Evolutionary conservation across 2,329 filamentous ascomycete species (phyloP).

Genomic region (Paramyrothecium roridum): DNA sequence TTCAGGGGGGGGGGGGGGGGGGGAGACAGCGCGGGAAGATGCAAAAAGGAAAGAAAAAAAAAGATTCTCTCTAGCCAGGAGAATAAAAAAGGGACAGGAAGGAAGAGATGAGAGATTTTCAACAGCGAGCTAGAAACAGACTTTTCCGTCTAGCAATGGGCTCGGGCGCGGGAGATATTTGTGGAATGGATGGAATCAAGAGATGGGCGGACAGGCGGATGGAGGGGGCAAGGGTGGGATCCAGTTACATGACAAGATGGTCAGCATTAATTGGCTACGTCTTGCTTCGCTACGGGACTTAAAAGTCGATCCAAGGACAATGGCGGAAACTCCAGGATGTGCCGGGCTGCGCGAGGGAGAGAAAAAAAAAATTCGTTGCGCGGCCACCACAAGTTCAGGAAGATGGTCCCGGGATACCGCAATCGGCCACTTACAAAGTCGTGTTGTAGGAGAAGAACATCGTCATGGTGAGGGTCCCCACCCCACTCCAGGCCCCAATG

Average conservation of each 20-base stretch:
- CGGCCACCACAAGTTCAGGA: neutral
- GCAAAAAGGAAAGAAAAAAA: slow-evolving; percentile 9
- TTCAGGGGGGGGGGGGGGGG: slow-evolving; percentile 1
- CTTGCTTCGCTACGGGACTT: no score
- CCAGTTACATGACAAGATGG: neutral
- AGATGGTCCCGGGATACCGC: neutral
- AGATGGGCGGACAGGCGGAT: neutral
- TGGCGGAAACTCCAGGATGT: no score
- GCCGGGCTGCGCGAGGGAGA: no score
- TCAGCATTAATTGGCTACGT: no score
- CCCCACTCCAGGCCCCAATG: no score
- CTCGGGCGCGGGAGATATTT: neutral
- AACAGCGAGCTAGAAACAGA: neutral
- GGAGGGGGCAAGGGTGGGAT: neutral
- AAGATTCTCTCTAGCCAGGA: neutral
- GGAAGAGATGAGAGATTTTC: slow-evolving; percentile 2
- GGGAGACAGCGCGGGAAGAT: slow-evolving; percentile 2
- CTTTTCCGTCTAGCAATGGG: slow-evolving; percentile 1
- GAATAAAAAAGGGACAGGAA: neutral
- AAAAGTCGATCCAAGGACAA: no score
- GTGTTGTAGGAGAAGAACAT: no score
- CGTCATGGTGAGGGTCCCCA: no score
- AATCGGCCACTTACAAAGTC: neutral
- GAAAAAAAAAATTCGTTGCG: neutral
- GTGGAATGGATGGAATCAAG: no score